Conservation (phyloP, 2,329 filamentous ascomycete species). For the Meredithiella fracta region DNA sequence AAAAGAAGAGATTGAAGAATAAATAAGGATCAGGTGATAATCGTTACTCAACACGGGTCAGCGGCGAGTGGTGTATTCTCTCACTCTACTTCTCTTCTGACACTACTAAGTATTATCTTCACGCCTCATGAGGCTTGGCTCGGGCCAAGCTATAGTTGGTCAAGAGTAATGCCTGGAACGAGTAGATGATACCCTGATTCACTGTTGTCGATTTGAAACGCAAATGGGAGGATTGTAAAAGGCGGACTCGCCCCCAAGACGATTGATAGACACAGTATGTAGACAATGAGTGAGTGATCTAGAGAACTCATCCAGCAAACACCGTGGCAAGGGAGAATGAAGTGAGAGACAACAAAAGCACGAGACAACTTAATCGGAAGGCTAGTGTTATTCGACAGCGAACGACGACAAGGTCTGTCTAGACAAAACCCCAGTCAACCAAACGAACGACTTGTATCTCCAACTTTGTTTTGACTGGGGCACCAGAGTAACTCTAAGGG, state of each 20-base stretch:
- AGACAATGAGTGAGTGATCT: too few species aligned
- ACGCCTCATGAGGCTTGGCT: constrained; percentile 1
- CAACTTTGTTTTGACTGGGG: neutral
- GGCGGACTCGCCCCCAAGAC: neutral
- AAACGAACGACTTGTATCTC: neutral
- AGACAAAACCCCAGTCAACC: neutral
- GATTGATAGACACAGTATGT: neutral
- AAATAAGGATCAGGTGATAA: neutral
- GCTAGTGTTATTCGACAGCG: too few species aligned
- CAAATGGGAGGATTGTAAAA: neutral
- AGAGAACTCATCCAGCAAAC: neutral
- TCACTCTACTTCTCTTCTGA: neutral
- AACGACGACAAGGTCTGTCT: too few species aligned
- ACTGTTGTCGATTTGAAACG: neutral
- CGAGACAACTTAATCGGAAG: too few species aligned
- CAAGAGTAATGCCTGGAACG: too few species aligned
- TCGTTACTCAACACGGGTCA: neutral
- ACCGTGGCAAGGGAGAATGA: neutral
- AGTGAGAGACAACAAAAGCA: neutral
- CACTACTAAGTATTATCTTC: neutral
- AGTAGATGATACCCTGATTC: neutral
- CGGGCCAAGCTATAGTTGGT: neutral
- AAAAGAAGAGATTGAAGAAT: too few species aligned
- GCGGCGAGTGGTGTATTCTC: neutral
- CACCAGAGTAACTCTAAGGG: neutral